Percentiles rank a stretch among this genome's conserved stretches.
phyloP scores from a whole-genome alignment of 306 rosid species.

The Abrus pulchellus region DNA sequence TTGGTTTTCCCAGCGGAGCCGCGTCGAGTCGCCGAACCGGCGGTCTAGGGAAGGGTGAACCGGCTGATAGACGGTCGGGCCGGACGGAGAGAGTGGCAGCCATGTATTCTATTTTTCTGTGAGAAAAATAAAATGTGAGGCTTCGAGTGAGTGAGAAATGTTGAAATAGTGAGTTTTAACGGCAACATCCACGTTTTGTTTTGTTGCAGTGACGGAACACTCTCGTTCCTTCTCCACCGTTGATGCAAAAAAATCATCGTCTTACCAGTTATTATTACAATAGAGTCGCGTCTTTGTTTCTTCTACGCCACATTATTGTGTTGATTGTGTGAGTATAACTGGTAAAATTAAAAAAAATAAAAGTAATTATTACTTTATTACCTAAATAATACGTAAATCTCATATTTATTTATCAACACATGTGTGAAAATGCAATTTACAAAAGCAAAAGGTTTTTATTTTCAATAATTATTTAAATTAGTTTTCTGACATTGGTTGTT shows the following conservation, averaged over 20 bases:
- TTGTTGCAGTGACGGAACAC: neutral
- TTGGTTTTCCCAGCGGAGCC: conserved; percentile 40
- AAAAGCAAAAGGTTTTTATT: too few relatives aligned
- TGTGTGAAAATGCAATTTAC: too few relatives aligned
- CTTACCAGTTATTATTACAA: neutral
- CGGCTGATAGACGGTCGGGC: conserved; percentile 76
- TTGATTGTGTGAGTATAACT: too few relatives aligned
- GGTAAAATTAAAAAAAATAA: too few relatives aligned
- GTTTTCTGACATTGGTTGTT: too few relatives aligned
- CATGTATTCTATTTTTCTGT: conserved; percentile 48
- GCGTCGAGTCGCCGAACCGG: conserved; percentile 51
- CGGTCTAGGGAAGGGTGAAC: conserved; percentile 58
- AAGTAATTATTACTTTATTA: too few relatives aligned
- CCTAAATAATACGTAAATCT: too few relatives aligned
- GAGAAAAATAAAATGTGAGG: conserved; percentile 42
- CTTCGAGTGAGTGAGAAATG: conserved; percentile 7
- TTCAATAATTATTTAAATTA: too few relatives aligned
- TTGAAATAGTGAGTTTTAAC: conserved; percentile 23
- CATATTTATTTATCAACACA: too few relatives aligned
- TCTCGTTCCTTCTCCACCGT: conserved; percentile 34
- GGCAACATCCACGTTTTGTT: conserved; percentile 20
- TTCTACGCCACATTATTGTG: neutral
- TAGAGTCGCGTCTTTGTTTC: neutral
- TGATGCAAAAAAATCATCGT: conserved; percentile 14
- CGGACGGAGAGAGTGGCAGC: conserved; percentile 85